phyloP scores from a whole-genome alignment of 805 yeast genomes.

The Ogataea pini region DNA sequence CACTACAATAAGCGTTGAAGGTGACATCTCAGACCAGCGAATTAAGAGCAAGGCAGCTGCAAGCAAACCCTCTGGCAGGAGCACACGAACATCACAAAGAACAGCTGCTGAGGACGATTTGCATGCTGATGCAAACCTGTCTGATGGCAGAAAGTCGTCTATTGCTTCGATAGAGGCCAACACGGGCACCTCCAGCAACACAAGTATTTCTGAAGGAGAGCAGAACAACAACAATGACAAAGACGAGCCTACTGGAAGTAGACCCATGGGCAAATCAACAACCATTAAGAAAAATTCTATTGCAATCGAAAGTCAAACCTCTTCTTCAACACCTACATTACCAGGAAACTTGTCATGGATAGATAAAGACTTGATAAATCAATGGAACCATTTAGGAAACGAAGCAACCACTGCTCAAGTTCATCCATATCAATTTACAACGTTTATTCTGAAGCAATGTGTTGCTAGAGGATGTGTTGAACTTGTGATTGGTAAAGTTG shows the following conservation, averaged over 20 bases:
- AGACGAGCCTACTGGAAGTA: constrained; percentile 9
- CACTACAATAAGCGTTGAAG: constrained; percentile 84
- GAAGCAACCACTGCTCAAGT: constrained; percentile 92
- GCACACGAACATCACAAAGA: constrained; percentile 5
- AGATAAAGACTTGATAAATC: constrained; percentile 57
- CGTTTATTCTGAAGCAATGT: constrained; percentile 74
- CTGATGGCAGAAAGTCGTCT: constrained; percentile 13
- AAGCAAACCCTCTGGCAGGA: constrained; percentile 2
- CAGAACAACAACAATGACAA: neutral
- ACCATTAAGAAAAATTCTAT: constrained; percentile 39
- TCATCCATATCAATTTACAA: constrained; percentile 94
- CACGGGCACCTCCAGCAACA: constrained; percentile 14
- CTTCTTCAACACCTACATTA: constrained; percentile 28
- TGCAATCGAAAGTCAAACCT: constrained; percentile 30
- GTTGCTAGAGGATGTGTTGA: constrained; percentile 82
- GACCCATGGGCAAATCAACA: constrained; percentile 31
- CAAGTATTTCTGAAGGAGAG: constrained; percentile 17
- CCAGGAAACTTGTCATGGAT: constrained; percentile 82
- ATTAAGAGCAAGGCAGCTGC: constrained; percentile 4
- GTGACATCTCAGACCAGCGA: constrained; percentile 52
- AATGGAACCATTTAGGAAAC: constrained; percentile 81
- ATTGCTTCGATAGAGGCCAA: constrained; percentile 8
- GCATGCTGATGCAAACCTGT: constrained; percentile 6
- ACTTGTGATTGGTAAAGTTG: constrained; percentile 80
- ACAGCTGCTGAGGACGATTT: constrained; percentile 9